These are phyloP conservation scores for Globisporangium nunn DNA, from an alignment of 352 stramenopile species.

Conservation along the genomic window DNA sequence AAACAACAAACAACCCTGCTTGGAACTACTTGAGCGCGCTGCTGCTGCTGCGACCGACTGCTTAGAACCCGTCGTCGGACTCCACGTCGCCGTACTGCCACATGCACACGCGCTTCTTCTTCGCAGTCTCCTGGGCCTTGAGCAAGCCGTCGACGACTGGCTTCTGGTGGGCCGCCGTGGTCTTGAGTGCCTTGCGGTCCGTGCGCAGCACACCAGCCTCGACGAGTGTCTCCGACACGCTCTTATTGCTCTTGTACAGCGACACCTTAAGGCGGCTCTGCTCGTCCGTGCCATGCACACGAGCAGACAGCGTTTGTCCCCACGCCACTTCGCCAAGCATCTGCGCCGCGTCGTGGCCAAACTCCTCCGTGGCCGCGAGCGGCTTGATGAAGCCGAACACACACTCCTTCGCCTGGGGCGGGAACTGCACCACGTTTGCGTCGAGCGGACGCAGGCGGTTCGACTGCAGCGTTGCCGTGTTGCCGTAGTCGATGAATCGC, in stretches of 20 bases:
- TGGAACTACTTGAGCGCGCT: too few species aligned
- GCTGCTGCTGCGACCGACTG: neutral
- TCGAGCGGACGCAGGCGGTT: slow-evolving; percentile 89
- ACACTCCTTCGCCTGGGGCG: slow-evolving; percentile 83
- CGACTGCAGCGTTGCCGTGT: slow-evolving; percentile 78
- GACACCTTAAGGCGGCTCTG: slow-evolving; percentile 64
- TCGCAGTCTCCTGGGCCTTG: slow-evolving; percentile 87
- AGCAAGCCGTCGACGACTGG: slow-evolving; percentile 87
- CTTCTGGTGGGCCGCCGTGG: slow-evolving; percentile 58
- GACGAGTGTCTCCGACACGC: slow-evolving; percentile 87
- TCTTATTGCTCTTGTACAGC: slow-evolving; percentile 75
- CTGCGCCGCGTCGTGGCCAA: slow-evolving; percentile 88
- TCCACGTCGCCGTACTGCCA: slow-evolving; percentile 97
- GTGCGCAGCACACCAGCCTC: slow-evolving; percentile 84
- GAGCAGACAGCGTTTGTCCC: slow-evolving; percentile 86
- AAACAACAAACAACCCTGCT: too few species aligned
- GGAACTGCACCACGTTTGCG: slow-evolving; percentile 82
- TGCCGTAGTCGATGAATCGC: slow-evolving; percentile 96
- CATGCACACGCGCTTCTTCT: slow-evolving; percentile 90
- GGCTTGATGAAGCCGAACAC: slow-evolving; percentile 84
- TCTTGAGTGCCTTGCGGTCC: slow-evolving; percentile 73
- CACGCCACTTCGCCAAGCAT: slow-evolving; percentile 88
- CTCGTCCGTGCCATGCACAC: slow-evolving; percentile 67
- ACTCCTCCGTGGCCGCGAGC: slow-evolving; percentile 84
- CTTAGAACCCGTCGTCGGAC: slow-evolving; percentile 81